A percentile compares a stretch with the other conserved stretches of the same genome.
Evolutionary conservation across 2,329 filamentous ascomycete genomes (phyloP).

Genomic region (Fusarium compactum): DNA sequence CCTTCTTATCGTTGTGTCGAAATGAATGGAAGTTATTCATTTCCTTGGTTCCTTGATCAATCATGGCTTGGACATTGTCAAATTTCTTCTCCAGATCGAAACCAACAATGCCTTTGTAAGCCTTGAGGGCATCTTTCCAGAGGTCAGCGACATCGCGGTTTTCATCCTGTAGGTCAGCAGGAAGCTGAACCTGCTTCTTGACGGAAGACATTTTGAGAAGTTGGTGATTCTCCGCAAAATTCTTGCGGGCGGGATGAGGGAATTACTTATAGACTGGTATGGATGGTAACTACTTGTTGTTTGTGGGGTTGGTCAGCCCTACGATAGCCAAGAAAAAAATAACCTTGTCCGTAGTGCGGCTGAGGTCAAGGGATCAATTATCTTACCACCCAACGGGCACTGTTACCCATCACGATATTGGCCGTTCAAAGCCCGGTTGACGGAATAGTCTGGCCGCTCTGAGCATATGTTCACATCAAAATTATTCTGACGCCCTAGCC

Average conservation of each 20-base stretch:
- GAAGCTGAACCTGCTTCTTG: not conserved
- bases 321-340: not conserved
- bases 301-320: not conserved
- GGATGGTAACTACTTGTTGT: accelerated
- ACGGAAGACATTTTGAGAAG: not conserved
- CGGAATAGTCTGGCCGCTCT: not conserved
- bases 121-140: conserved; percentile 51
- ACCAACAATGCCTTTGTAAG: conserved; percentile 51
- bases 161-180: conserved; percentile 36
- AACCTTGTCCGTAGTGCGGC: not conserved
- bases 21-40: conserved; percentile 52
- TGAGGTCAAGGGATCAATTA: not conserved
- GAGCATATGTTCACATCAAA: no score
- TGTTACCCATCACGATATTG: not conserved
- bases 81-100: conserved; percentile 50
- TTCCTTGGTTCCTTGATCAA: conserved; percentile 44
- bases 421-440: accelerated
- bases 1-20: conserved; percentile 51
- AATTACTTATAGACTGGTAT: not conserved
- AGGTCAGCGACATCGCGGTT: conserved; percentile 49
- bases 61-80: conserved; percentile 45
- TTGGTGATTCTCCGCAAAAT: accelerated
- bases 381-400: not conserved
- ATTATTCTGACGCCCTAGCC: not conserved
- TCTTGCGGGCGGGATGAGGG: not conserved